Base-by-base conservation (phyloP, 805 yeast species). In the Candida awuae region DNA sequence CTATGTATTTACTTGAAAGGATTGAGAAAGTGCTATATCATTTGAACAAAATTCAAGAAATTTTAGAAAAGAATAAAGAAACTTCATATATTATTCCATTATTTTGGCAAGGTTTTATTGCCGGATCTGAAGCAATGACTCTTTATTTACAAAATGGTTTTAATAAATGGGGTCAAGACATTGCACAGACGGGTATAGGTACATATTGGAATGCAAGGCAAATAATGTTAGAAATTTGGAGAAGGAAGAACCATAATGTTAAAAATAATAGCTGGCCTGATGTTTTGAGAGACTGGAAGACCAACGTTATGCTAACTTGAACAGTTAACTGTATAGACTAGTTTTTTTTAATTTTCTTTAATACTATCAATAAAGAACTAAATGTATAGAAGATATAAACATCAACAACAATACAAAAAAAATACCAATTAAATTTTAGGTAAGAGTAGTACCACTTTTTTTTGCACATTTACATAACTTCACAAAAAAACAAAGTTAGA, bases 51-150 rank as follows among this genome's bases (percentile, higher is more conserved):
- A 71, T 86, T 39, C 83, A 77, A 41, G 54, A 57, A 29, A 62
- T 84, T 35, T 75, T 80, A 25, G 70, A 71, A 6, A 44, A 53
- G 22, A 52, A 59, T 39, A 61, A 68, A 16, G 77, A 73, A 19
- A 76, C 80, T 1, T 54, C 58, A 3, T 71, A 80, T 16, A 75
- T 76, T 36, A 74, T 80, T 26, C 95, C 96, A 4, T 62, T 84
- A 25, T 77, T 84, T 50, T 86, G 95, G 92, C 90, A 83, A 53
- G 94, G 92, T 0, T 86, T 86, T 49, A 80, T 86, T 32, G 87
- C 90, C 1, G 95, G 94, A 0, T 80, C 92, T 51, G 86, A 83
- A 45, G 80, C 87, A 9, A 70, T 73, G 43, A 73, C 79, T 6
- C 49, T 58, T 1, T 66, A 65, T 26, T 58, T 79, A 27, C 90